Conservation (phyloP, 1,284 basidiomycete genomes). For the Grifola frondosa region DNA sequence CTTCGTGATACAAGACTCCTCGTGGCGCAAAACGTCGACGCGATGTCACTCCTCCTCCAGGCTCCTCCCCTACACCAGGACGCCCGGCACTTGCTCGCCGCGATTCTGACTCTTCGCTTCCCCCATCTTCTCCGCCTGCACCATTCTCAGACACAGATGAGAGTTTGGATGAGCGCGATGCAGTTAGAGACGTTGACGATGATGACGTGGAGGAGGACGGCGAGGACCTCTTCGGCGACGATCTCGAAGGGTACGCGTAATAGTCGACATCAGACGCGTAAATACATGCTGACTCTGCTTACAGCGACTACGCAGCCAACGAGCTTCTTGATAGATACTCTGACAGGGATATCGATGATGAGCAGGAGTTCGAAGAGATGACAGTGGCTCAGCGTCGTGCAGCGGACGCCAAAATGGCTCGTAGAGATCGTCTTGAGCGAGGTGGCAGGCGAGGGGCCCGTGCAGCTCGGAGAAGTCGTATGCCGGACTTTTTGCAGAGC, state of each 20-base stretch:
- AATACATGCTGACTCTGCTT: background rate
- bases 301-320: slow-evolving; percentile 87
- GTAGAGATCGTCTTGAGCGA: slow-evolving; percentile 80
- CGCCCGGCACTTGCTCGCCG: slow-evolving; percentile 47
- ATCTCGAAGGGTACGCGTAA: slow-evolving; percentile 66
- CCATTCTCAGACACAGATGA: slow-evolving; percentile 90
- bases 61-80: slow-evolving; percentile 53
- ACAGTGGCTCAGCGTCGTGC: slow-evolving; percentile 75
- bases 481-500: slow-evolving; percentile 83
- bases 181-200: slow-evolving; percentile 67
- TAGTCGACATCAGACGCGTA: background rate
- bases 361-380: slow-evolving; percentile 72
- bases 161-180: slow-evolving; percentile 74
- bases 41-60: slow-evolving; percentile 52
- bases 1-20: slow-evolving; percentile 15
- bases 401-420: slow-evolving; percentile 87
- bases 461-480: slow-evolving; percentile 74
- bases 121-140: slow-evolving; percentile 80
- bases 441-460: slow-evolving; percentile 63
- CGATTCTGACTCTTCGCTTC: slow-evolving; percentile 68
- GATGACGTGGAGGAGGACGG: slow-evolving; percentile 80
- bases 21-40: slow-evolving; percentile 61
- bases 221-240: slow-evolving; percentile 91
- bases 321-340: slow-evolving; percentile 87
- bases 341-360: slow-evolving; percentile 85